Evolutionary conservation across 495 filamentous ascomycete genomes (phyloP).

Genomic region (Physcia stellaris): DNA sequence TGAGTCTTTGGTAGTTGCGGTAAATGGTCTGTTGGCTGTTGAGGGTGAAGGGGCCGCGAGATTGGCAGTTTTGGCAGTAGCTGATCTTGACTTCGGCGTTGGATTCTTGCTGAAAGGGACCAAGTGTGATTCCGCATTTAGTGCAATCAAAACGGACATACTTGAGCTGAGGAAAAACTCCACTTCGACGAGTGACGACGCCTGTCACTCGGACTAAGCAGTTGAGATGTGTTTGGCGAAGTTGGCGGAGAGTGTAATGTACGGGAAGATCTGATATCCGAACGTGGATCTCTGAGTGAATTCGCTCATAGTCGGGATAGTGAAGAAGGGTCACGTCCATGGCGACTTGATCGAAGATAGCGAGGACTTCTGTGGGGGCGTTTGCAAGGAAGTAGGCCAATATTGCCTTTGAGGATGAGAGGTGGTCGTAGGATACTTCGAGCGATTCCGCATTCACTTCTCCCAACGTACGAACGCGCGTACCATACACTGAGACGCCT

Average conservation of each 20-base stretch:
- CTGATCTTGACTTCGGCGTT: constrained; percentile 91
- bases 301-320: constrained; percentile 94
- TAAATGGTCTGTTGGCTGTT: constrained; percentile 99
- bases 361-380: constrained; percentile 81
- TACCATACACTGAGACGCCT: constrained; percentile 85
- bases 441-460: constrained; percentile 93
- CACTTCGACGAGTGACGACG: constrained; percentile 90
- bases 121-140: constrained; percentile 84
- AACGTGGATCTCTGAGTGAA: constrained; percentile 96
- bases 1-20: constrained; percentile 96
- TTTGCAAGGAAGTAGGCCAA: constrained; percentile 97
- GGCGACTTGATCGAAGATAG: constrained; percentile 93
- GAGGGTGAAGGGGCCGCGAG: constrained; percentile 84
- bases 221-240: constrained; percentile 94
- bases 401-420: constrained; percentile 80
- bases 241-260: constrained; percentile 89
- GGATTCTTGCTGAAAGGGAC: constrained; percentile 94
- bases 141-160: constrained; percentile 94
- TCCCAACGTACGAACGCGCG: constrained; percentile 81
- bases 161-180: constrained; percentile 96
- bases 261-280: constrained; percentile 91
- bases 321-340: constrained; percentile 90
- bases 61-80: constrained; percentile 96
- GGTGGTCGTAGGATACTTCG: constrained; percentile 89
- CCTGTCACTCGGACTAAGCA: constrained; percentile 89